These are phyloP conservation scores for maize (Zea mays) DNA, from an alignment of 176 grass and related monocot species.

Conservation along the genomic window DNA sequence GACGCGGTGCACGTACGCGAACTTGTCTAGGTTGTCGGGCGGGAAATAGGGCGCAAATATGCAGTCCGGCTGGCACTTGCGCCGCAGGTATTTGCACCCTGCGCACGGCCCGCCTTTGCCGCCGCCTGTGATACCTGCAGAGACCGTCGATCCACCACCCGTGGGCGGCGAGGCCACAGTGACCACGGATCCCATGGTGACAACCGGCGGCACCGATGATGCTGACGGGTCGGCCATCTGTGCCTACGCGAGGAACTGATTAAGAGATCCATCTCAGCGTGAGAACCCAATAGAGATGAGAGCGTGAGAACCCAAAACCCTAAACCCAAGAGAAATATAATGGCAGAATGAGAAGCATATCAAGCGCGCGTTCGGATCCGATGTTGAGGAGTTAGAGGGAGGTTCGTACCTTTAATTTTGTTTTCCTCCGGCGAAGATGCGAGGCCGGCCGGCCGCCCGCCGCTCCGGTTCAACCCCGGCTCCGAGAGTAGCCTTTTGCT, in stretches of 20 bases:
- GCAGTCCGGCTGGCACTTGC: slow-evolving; percentile 98
- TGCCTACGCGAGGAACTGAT: background rate
- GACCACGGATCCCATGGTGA: slow-evolving; percentile 40
- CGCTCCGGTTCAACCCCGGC: background rate
- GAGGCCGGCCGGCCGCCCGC: background rate
- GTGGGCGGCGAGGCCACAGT: slow-evolving; percentile 46
- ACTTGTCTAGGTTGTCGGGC: slow-evolving; percentile 93
- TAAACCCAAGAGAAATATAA: background rate
- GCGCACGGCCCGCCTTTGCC: slow-evolving; percentile 63
- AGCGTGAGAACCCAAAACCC: background rate
- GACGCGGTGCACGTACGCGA: slow-evolving; percentile 89
- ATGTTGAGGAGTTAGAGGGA: background rate
- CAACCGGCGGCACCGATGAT: slow-evolving; percentile 42
- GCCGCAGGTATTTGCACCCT: slow-evolving; percentile 93
- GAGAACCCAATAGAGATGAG: background rate
- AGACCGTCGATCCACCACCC: slow-evolving; percentile 17
- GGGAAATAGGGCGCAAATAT: slow-evolving; percentile 98
- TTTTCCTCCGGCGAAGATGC: background rate
- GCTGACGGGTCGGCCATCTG: slow-evolving; percentile 63
- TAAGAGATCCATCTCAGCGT: background rate
- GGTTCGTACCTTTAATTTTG: background rate
- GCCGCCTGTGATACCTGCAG: background rate
- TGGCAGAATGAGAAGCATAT: slow-evolving; percentile 4
- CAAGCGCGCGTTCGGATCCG: slow-evolving; percentile 22
- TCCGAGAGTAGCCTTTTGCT: background rate